These are phyloP conservation scores for Pinus albicaulis DNA, from an alignment of 75 land plant genomes.

Conservation along the genomic window DNA sequence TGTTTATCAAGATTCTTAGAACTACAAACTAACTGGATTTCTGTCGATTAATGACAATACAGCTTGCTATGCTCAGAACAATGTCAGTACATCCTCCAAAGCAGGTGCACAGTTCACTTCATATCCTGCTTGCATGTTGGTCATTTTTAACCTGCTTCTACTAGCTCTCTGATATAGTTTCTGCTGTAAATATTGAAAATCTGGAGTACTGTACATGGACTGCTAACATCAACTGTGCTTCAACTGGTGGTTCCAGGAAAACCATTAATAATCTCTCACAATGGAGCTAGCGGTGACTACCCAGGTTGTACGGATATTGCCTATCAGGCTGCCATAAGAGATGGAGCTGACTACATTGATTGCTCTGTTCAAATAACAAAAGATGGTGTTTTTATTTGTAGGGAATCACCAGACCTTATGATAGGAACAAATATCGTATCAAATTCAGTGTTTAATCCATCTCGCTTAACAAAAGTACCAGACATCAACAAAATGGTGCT, in stretches of 20 bases:
- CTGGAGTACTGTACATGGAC: not conserved
- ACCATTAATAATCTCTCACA: conserved; percentile 66
- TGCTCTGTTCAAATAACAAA: conserved; percentile 84
- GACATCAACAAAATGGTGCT: conserved; percentile 17
- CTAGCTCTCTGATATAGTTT: not conserved
- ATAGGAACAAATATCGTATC: conserved; percentile 35
- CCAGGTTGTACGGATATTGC: conserved; percentile 71
- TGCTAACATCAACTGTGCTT: not conserved
- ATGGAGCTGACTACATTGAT: conserved; percentile 81
- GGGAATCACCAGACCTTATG: conserved; percentile 48
- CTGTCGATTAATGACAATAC: not conserved
- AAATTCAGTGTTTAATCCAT: conserved; percentile 24
- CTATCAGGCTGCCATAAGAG: conserved; percentile 62
- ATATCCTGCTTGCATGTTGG: not conserved
- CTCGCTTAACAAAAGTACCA: conserved; percentile 27
- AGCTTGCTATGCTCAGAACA: not conserved
- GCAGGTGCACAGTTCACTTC: not conserved
- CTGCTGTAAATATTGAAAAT: not conserved
- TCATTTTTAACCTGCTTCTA: not conserved
- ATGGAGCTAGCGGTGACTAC: conserved; percentile 85
- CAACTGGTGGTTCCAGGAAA: conserved; percentile 14
- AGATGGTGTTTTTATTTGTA: conserved; percentile 78
- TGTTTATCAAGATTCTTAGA: not conserved
- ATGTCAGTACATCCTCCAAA: not conserved
- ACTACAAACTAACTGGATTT: not conserved